Conservation (phyloP, 805 yeast genomes). For the Ogataea neopini region DNA sequence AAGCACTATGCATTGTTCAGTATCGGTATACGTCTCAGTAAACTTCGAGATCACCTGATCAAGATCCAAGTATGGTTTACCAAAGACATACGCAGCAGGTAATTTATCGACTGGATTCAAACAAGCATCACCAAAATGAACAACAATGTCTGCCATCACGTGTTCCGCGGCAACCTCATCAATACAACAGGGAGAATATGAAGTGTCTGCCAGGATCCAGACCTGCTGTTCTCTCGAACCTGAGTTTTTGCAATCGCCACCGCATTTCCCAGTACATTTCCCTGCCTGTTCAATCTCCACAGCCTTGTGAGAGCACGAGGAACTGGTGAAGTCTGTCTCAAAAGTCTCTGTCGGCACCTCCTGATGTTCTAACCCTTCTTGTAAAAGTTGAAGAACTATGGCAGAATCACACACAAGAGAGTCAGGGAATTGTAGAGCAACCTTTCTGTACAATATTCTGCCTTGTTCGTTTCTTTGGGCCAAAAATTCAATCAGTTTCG, state of each 20-base stretch:
- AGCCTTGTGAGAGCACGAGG: conserved; percentile 11
- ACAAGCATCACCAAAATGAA: conserved; percentile 96
- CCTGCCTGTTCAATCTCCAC: conserved; percentile 28
- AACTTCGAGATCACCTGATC: conserved; percentile 42
- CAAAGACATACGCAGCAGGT: conserved; percentile 80
- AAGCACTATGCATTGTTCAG: conserved; percentile 48
- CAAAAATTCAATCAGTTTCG: conserved; percentile 25
- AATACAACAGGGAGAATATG: conserved; percentile 92
- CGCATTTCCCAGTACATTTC: conserved; percentile 32
- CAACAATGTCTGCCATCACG: conserved; percentile 77
- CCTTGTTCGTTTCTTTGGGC: conserved; percentile 32
- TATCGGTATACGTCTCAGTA: conserved; percentile 40
- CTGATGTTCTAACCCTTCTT: conserved; percentile 34
- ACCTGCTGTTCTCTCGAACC: conserved; percentile 37
- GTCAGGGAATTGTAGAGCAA: conserved; percentile 94
- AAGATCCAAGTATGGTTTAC: conserved; percentile 58
- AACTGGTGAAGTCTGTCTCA: conserved; percentile 13
- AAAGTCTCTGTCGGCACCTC: conserved; percentile 7
- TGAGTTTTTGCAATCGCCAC: conserved; percentile 28
- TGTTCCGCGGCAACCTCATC: conserved; percentile 98
- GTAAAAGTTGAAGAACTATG: conserved; percentile 58
- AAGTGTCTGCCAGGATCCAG: conserved; percentile 92
- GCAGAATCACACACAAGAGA: conserved; percentile 74
- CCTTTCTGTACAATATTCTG: conserved; percentile 40
- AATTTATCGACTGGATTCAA: conserved; percentile 71